Evolutionary conservation across 2,329 filamentous ascomycete species (phyloP).

Genomic region (Didymella lethalis): DNA sequence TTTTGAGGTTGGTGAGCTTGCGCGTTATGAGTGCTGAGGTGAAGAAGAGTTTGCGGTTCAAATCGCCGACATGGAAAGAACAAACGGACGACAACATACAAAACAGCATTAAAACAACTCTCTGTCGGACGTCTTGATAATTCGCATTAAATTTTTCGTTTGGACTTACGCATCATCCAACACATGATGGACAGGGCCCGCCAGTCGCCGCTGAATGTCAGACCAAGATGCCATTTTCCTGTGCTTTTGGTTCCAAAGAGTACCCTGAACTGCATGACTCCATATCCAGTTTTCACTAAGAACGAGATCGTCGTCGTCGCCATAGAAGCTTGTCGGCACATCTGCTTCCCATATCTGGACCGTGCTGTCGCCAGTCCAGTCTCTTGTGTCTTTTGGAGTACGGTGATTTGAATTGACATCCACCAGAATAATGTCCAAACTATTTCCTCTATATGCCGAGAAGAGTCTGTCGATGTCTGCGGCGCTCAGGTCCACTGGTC

Average conservation of each 20-base stretch:
- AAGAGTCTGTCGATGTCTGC: constrained; percentile 32
- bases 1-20: too few species aligned
- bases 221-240: constrained; percentile 35
- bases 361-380: constrained; percentile 32
- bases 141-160: background rate
- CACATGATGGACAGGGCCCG: constrained; percentile 24
- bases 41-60: background rate
- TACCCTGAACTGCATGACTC: constrained; percentile 33
- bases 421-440: constrained; percentile 37
- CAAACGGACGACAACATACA: too few species aligned
- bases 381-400: constrained; percentile 29
- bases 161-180: background rate
- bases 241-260: constrained; percentile 31
- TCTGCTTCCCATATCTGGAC: constrained; percentile 41
- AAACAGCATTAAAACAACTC: too few species aligned
- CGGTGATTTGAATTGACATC: constrained; percentile 38
- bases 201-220: constrained; percentile 25
- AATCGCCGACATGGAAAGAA: too few species aligned
- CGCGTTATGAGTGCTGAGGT: background rate
- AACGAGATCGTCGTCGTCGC: constrained; percentile 36
- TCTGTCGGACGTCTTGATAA: too few species aligned
- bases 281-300: constrained; percentile 40
- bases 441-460: constrained; percentile 27
- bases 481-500: constrained; percentile 23
- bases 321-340: constrained; percentile 41